These are phyloP conservation scores for Cubamyces lactineus DNA, from an alignment of 768 basidiomycete genomes.

Conservation along the genomic window DNA sequence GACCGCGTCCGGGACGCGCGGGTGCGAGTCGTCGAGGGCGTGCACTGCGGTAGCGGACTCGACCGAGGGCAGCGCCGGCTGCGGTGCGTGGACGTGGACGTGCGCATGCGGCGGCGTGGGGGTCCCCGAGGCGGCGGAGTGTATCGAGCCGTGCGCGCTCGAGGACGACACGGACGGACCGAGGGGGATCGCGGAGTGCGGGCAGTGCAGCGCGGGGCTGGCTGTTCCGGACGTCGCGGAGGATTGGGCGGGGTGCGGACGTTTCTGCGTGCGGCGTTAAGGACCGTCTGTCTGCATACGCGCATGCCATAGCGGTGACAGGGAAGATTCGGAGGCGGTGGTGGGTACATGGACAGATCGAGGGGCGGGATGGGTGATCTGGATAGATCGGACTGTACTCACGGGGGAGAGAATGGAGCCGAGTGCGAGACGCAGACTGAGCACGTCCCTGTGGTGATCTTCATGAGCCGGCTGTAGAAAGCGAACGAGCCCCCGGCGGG, in stretches of 20 bases:
- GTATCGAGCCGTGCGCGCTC: slow-evolving; percentile 15
- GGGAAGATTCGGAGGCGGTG: neutral
- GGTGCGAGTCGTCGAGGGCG: slow-evolving; percentile 12
- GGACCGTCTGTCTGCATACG: slow-evolving; percentile 11
- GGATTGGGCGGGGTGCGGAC: slow-evolving; percentile 25
- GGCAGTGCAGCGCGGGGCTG: slow-evolving; percentile 26
- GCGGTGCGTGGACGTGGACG: no score
- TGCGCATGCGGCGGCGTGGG: slow-evolving; percentile 12
- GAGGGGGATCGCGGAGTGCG: slow-evolving; percentile 16
- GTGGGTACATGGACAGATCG: slow-evolving; percentile 1
- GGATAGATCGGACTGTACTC: slow-evolving; percentile 32
- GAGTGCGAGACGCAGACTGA: slow-evolving; percentile 52
- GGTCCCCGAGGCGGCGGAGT: slow-evolving; percentile 5
- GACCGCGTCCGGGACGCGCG: slow-evolving; percentile 14
- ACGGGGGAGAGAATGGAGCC: slow-evolving; percentile 66
- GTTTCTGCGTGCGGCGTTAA: slow-evolving; percentile 29
- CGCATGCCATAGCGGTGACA: neutral
- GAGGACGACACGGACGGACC: slow-evolving; percentile 13
- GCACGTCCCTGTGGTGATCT: slow-evolving; percentile 33
- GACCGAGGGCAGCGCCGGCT: slow-evolving; percentile 17
- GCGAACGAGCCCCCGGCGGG: neutral
- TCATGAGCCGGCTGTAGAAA: slow-evolving; percentile 26
- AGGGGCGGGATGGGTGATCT: slow-evolving; percentile 15
- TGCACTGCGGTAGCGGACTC: slow-evolving; percentile 6
- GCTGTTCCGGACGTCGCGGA: slow-evolving; percentile 32